Percentiles rank a stretch among this genome's conserved stretches.
These are phyloP conservation scores for Castanea sativa DNA, from an alignment of 306 rosid species.

Conservation along the genomic window DNA sequence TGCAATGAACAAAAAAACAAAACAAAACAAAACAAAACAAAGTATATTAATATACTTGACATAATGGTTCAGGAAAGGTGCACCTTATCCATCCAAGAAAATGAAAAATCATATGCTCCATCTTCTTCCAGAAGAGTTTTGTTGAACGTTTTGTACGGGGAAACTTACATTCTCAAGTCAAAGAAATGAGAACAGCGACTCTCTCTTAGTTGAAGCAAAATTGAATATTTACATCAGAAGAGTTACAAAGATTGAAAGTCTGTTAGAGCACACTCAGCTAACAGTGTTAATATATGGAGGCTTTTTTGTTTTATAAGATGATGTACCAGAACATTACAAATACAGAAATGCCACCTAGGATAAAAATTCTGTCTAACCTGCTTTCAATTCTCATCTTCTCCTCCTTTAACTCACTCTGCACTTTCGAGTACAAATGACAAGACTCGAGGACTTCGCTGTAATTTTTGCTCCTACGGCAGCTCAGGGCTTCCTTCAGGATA, in stretches of 20 bases:
- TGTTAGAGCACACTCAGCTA: constrained; percentile 30
- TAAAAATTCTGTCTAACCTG: constrained; percentile 54
- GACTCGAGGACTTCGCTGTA: constrained; percentile 70
- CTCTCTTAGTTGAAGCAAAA: constrained; percentile 28
- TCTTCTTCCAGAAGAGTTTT: not conserved
- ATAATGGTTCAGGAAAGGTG: not conserved
- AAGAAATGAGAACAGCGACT: not conserved
- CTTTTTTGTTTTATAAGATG: constrained; percentile 39
- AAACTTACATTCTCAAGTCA: constrained; percentile 2
- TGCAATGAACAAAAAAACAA: not conserved
- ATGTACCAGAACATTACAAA: constrained; percentile 47
- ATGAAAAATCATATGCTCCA: not conserved
- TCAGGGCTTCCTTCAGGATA: constrained; percentile 73
- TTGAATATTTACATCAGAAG: constrained; percentile 20
- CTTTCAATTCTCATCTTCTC: constrained; percentile 83
- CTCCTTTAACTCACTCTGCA: constrained; percentile 73
- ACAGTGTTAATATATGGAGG: constrained; percentile 21
- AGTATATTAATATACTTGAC: not conserved
- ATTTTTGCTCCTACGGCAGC: constrained; percentile 71
- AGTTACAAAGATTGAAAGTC: constrained; percentile 15
- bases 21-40: no score
- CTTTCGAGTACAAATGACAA: constrained; percentile 66
- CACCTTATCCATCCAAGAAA: not conserved
- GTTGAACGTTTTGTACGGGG: not conserved
- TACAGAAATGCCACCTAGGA: constrained; percentile 41